Evolutionary conservation across 129 eudicot genomes (phyloP).

Genomic region (Saussurea involucrata): DNA sequence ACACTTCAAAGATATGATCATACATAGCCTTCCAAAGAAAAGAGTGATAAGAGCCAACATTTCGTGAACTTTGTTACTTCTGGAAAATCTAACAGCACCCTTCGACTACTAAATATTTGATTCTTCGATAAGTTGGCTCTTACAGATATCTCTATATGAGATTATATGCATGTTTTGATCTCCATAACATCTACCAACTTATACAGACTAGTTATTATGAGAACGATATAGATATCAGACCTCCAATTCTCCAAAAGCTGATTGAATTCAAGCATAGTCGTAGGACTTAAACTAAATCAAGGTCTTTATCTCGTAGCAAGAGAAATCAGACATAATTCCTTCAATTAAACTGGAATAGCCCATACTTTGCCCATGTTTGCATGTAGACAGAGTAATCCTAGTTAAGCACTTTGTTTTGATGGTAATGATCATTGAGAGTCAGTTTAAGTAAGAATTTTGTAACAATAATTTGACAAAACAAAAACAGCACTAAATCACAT

Average conservation of each 20-base stretch:
- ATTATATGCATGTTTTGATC: not conserved
- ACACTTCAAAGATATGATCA: not conserved
- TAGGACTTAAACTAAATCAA: slow-evolving; percentile 8
- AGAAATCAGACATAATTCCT: not conserved
- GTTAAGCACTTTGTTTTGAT: slow-evolving; percentile 10
- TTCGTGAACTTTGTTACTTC: not conserved
- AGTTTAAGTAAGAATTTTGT: not conserved
- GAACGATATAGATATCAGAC: not conserved
- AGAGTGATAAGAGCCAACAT: not conserved
- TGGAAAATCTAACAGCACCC: not conserved
- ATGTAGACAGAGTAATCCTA: slow-evolving; percentile 3
- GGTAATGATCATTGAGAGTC: not conserved
- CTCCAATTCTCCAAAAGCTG: slow-evolving; percentile 6
- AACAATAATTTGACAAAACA: not conserved
- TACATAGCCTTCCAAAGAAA: not conserved
- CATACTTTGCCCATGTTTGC: not conserved
- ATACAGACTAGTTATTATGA: not conserved
- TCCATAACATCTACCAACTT: slow-evolving; percentile 9
- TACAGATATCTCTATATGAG: not conserved
- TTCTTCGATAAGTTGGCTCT: not conserved
- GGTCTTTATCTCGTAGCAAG: not conserved
- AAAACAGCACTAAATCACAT: slow-evolving; percentile 1
- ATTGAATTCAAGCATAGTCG: not conserved
- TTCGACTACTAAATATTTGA: not conserved
- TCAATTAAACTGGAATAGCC: not conserved